Evolutionary conservation across 768 basidiomycete species (phyloP).

Genomic region (Royoungia palumana): DNA sequence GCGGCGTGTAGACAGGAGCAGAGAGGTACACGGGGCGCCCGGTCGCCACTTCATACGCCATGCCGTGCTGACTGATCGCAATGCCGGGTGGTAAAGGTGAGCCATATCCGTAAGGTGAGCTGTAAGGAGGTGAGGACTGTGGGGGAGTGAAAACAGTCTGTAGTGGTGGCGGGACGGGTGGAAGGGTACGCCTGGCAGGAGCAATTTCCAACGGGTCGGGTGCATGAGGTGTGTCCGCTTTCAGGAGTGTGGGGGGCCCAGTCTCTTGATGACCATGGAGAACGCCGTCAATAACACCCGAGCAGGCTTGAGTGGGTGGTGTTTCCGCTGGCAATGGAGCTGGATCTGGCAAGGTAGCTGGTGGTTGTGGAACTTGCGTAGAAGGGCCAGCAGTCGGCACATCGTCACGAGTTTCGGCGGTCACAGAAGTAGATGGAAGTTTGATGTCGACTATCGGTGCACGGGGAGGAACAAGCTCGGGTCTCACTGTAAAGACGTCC

Average conservation of each 20-base stretch:
- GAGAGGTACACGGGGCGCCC: conserved; percentile 77
- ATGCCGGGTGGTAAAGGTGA: conserved; percentile 64
- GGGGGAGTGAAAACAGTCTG: conserved; percentile 42
- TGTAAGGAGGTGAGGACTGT: conserved; percentile 54
- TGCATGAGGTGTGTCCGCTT: conserved; percentile 26
- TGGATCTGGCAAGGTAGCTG: conserved; percentile 8
- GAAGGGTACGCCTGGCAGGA: conserved; percentile 27
- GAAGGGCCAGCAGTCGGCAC: conserved; percentile 8
- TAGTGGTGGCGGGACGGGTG: conserved; percentile 40
- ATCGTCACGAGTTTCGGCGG: background rate
- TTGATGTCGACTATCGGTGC: conserved; percentile 24
- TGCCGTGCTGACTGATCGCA: conserved; percentile 68
- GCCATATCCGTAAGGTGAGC: conserved; percentile 64
- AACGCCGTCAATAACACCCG: conserved; percentile 12
- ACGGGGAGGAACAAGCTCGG: conserved; percentile 38
- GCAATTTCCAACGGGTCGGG: conserved; percentile 21
- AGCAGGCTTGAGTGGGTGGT: conserved; percentile 11
- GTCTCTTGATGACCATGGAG: conserved; percentile 30
- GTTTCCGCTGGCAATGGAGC: conserved; percentile 6
- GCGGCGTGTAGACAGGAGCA: conserved; percentile 63
- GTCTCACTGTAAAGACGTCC: conserved; percentile 57
- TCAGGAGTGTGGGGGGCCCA: conserved; percentile 23
- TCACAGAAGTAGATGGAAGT: conserved; percentile 30
- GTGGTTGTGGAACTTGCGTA: conserved; percentile 8
- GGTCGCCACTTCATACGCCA: conserved; percentile 79